Evolutionary conservation across 169 alveolate species (phyloP).

Genomic region (Besnoitia besnoiti): DNA sequence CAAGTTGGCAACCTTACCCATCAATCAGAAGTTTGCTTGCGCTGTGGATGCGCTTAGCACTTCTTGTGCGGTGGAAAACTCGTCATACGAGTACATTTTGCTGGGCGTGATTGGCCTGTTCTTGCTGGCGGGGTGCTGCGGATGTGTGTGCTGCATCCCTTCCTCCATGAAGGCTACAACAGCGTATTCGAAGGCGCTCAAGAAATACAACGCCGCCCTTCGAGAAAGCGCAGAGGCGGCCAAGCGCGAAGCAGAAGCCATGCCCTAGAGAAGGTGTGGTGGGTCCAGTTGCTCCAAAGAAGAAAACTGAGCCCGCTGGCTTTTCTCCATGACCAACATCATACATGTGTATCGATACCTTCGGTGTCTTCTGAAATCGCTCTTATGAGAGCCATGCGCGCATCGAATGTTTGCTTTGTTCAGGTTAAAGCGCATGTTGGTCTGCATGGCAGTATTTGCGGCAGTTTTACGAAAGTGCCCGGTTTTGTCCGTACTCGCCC

Average conservation of each 20-base stretch:
- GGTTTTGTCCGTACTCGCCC: no score
- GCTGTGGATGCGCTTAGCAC: background rate
- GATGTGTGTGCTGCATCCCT: slow-evolving; percentile 28
- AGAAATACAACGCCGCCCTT: background rate
- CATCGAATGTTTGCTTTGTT: no score
- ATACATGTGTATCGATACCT: no score
- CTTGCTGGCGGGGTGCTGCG: slow-evolving; percentile 1
- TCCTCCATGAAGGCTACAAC: background rate
- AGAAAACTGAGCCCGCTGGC: no score
- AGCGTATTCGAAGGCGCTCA: background rate
- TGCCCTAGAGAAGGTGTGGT: no score
- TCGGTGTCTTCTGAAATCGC: no score
- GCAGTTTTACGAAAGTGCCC: no score
- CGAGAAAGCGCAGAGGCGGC: background rate
- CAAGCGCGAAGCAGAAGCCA: background rate
- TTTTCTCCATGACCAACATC: no score
- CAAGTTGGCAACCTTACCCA: background rate
- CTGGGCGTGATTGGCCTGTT: background rate
- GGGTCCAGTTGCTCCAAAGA: no score
- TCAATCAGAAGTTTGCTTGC: background rate
- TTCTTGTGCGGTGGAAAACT: slow-evolving; percentile 5
- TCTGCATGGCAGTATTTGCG: no score
- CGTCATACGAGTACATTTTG: background rate
- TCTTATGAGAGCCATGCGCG: no score
- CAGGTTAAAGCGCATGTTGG: no score